Percentiles rank a stretch among this genome's conserved stretches.
phyloP scores from a whole-genome alignment of 2,329 filamentous ascomycete genomes.

The Tolypocladium paradoxum region DNA sequence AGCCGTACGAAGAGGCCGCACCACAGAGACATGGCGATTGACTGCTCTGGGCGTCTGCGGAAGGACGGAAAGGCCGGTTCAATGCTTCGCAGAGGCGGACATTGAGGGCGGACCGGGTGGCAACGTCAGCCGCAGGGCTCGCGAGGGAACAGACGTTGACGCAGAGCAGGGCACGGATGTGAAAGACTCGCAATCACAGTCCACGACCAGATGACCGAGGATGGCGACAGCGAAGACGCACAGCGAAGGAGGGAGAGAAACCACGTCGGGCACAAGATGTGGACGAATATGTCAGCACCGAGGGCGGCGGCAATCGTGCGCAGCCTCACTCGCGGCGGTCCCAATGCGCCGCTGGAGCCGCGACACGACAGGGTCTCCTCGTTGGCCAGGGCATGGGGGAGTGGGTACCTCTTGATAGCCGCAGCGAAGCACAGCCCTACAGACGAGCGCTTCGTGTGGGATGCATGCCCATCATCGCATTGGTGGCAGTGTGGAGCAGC shows the following conservation, averaged over 20 bases:
- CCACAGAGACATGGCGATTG: conserved; percentile 9
- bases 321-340: background rate
- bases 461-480: background rate
- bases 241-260: background rate
- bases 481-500: background rate
- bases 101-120: background rate
- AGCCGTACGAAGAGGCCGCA: conserved; percentile 15
- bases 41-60: background rate
- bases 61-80: background rate
- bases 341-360: background rate
- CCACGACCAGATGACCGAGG: background rate
- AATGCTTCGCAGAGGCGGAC: background rate
- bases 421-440: background rate
- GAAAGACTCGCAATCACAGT: background rate
- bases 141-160: background rate
- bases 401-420: too few species aligned
- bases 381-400: background rate
- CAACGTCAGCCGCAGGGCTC: background rate
- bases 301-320: background rate
- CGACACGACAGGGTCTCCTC: background rate
- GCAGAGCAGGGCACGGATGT: background rate
- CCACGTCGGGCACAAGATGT: background rate
- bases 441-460: background rate
- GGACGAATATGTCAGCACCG: background rate
- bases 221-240: background rate